Evolutionary conservation across 1,284 basidiomycete species (phyloP).

Genomic region (Heliocybe sulcata): DNA sequence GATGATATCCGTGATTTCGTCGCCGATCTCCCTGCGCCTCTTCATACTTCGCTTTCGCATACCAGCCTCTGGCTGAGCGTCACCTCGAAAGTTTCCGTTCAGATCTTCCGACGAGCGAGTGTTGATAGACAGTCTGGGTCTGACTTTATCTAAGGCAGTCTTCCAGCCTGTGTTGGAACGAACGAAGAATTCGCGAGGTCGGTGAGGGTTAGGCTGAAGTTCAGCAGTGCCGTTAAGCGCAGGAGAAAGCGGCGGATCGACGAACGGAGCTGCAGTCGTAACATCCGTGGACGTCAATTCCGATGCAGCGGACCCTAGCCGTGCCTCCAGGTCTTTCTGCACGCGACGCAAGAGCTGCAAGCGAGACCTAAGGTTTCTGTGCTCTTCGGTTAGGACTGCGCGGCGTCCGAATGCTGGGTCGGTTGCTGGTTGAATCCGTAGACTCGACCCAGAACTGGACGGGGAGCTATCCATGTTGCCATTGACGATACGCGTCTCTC

Average conservation of each 20-base stretch:
- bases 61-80: conserved; percentile 4
- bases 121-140: conserved; percentile 4
- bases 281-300: background rate
- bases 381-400: conserved; percentile 48
- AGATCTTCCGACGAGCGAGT: conserved; percentile 8
- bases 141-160: conserved; percentile 9
- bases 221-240: conserved; percentile 5
- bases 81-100: background rate
- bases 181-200: conserved; percentile 20
- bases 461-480: conserved; percentile 5
- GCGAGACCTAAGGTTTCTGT: conserved; percentile 39
- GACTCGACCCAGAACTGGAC: conserved; percentile 42
- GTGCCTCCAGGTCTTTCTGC: conserved; percentile 49
- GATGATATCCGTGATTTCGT: conserved; percentile 49
- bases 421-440: background rate
- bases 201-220: conserved; percentile 13
- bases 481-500: conserved; percentile 7
- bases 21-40: conserved; percentile 16
- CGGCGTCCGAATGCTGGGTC: conserved; percentile 20
- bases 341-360: conserved; percentile 47
- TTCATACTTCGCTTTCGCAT: background rate
- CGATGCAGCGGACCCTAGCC: conserved; percentile 44
- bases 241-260: background rate
- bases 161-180: conserved; percentile 22
- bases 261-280: background rate